Base-by-base conservation (phyloP, 2,329 filamentous ascomycete species). In the Fusarium coicis region DNA sequence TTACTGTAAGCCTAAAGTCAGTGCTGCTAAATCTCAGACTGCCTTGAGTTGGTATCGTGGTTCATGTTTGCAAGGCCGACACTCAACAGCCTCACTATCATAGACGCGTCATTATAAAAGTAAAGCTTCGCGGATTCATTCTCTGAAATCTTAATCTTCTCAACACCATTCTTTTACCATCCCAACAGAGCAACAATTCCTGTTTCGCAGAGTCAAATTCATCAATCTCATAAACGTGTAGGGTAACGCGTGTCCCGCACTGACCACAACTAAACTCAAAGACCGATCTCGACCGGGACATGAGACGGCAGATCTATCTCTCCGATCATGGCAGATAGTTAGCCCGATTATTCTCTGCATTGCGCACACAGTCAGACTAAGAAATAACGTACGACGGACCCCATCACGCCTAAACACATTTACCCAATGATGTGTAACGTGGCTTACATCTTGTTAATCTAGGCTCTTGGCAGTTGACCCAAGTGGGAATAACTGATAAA, bases 111-210 rank as follows among this genome's bases (percentile, higher is more conserved):
- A 7, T 0, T 12, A 2, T 0, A 12, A 5, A n/a, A 4, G 9
- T 10, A 32, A 10, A 10, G 1, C 14, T n/a, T 12, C 3, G 0
- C 3, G 3, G 21, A 0, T 18, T 10, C 10, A 12, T n/a, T 10
- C 5, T 18, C 10, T 7, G 0, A 0, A 32, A n/a, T 14, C 2
- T 5, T 4, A n/a, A 32, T 4, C 7, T 3, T 12, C 8, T 10
- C 7, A 7, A 12, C 12, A 12, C 5, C 0, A n/a, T 32, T 14
- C 10, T 9, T 18, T 18, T 2, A 0, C 5, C 1, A 2, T 12
- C 7, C 2, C 0, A 9, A 9, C 4, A 30, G 21, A 8, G 5
- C 0, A 15, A 15, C 2, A 30, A 18, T 49, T 32, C 1, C 21
- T 18, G 21, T 16, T 14, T 2, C 2, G 10, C 9, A 8, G 4